Percentiles rank a stretch among this genome's conserved stretches.
Conservation (phyloP, 768 basidiomycete genomes). For the Cyclocybe cylindracea region DNA sequence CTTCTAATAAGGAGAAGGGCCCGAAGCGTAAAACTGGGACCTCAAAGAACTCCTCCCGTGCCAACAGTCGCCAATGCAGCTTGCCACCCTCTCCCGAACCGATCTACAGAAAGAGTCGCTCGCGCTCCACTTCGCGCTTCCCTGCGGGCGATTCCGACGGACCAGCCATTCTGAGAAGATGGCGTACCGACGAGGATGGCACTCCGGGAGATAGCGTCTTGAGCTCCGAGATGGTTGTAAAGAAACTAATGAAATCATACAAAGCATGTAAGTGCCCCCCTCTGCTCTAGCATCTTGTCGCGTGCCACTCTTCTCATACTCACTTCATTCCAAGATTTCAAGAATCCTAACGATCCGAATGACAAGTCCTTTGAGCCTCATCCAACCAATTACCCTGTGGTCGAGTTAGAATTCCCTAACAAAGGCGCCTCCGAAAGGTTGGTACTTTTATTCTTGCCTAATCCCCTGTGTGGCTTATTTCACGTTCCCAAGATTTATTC, state of each 20-base stretch:
- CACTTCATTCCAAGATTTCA: constrained; percentile 53
- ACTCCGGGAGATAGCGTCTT: constrained; percentile 51
- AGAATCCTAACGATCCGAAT: constrained; percentile 59
- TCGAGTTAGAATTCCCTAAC: constrained; percentile 81
- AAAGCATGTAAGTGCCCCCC: constrained; percentile 50
- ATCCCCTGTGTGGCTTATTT: constrained; percentile 5
- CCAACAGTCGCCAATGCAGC: constrained; percentile 39
- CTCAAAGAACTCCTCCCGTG: constrained; percentile 41
- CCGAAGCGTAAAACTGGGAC: constrained; percentile 33
- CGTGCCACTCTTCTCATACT: constrained; percentile 9
- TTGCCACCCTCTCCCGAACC: constrained; percentile 50
- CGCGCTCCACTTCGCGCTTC: constrained; percentile 64
- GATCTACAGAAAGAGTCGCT: constrained; percentile 59
- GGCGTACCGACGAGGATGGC: constrained; percentile 55
- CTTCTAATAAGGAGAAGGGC: constrained; percentile 23
- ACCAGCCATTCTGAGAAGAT: constrained; percentile 43
- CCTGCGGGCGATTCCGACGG: constrained; percentile 36
- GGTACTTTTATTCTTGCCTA: constrained; percentile 12
- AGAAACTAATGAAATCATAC: constrained; percentile 63
- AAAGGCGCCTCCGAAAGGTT: constrained; percentile 68
- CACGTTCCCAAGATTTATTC: constrained; percentile 55
- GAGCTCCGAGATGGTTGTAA: constrained; percentile 68
- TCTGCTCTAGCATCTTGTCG: not conserved
- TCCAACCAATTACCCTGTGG: constrained; percentile 60
- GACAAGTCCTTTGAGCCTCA: constrained; percentile 68